Evolutionary conservation across 2,329 filamentous ascomycete species (phyloP).

Genomic region (Apiospora hydei): DNA sequence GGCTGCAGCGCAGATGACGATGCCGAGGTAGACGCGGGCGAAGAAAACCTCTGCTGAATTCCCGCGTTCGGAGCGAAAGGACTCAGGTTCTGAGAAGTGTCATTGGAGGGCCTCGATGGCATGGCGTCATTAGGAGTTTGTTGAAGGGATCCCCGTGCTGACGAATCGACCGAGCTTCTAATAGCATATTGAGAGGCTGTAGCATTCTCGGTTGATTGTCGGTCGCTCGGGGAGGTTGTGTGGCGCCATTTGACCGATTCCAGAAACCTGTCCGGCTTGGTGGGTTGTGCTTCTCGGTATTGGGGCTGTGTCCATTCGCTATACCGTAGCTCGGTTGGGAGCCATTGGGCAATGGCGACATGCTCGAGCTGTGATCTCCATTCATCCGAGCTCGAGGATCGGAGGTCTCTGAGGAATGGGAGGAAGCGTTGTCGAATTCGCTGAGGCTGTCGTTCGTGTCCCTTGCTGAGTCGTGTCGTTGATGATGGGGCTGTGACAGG

Average conservation of each 20-base stretch:
- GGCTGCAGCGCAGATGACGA: conserved; percentile 54
- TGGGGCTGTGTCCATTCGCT: neutral
- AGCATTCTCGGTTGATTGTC: neutral
- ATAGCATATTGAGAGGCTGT: conserved; percentile 32
- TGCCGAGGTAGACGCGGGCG: conserved; percentile 46
- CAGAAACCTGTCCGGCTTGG: neutral
- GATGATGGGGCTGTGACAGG: conserved; percentile 15
- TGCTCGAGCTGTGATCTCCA: conserved; percentile 54
- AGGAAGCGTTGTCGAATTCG: conserved; percentile 61
- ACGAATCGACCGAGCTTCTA: conserved; percentile 45
- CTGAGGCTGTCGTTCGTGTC: conserved; percentile 61
- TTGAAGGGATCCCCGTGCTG: conserved; percentile 41
- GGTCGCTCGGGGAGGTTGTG: neutral
- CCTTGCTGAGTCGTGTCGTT: conserved; percentile 48
- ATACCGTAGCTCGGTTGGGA: conserved; percentile 44
- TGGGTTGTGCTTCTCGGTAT: conserved; percentile 5
- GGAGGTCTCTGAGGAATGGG: conserved; percentile 59
- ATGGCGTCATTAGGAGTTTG: conserved; percentile 43
- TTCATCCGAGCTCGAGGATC: conserved; percentile 53
- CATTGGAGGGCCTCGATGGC: conserved; percentile 34
- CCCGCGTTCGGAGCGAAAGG: neutral
- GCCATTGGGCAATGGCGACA: conserved; percentile 66
- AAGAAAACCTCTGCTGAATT: conserved; percentile 33
- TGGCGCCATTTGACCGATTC: conserved; percentile 8
- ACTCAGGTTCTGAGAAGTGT: conserved; percentile 25